Conservation (phyloP, 768 basidiomycete species). For the Neoboletus magnificus region DNA sequence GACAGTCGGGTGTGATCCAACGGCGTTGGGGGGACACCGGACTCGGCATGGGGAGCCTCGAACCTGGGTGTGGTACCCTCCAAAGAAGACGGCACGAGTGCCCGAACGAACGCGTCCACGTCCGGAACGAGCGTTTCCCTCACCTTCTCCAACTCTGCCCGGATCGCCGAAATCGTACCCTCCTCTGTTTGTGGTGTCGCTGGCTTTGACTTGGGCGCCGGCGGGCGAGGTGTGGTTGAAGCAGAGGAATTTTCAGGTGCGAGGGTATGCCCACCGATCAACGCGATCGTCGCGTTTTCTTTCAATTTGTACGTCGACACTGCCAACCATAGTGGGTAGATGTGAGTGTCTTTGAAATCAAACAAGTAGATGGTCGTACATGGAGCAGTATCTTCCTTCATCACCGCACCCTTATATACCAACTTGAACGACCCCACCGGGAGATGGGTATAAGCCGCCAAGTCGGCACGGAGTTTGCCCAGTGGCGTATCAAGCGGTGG, state of each 20-base stretch:
- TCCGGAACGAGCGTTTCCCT: conserved; percentile 52
- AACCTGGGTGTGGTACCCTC: not conserved
- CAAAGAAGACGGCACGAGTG: conserved; percentile 15
- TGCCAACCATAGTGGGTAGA: conserved; percentile 16
- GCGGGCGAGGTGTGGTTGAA: not conserved
- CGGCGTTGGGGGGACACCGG: conserved; percentile 5
- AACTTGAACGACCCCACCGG: conserved; percentile 73
- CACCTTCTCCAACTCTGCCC: conserved; percentile 45
- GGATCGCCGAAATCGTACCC: conserved; percentile 34
- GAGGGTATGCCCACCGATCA: conserved; percentile 52
- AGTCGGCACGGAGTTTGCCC: conserved; percentile 49
- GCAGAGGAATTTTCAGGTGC: conserved; percentile 10
- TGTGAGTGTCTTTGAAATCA: conserved; percentile 17
- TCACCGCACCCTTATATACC: conserved; percentile 85
- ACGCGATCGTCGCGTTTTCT: conserved; percentile 62
- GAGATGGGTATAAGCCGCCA: conserved; percentile 76
- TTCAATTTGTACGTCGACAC: conserved; percentile 76
- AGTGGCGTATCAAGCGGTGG: conserved; percentile 61
- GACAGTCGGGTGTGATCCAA: conserved; percentile 58
- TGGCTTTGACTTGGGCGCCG: not conserved
- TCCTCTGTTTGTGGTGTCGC: conserved; percentile 36
- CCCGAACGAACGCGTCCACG: conserved; percentile 52
- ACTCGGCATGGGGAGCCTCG: not conserved
- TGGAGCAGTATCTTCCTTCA: conserved; percentile 75
- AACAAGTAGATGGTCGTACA: conserved; percentile 35